These are phyloP conservation scores for Lactifluus piperatus DNA, from an alignment of 768 basidiomycete genomes.

Conservation along the genomic window DNA sequence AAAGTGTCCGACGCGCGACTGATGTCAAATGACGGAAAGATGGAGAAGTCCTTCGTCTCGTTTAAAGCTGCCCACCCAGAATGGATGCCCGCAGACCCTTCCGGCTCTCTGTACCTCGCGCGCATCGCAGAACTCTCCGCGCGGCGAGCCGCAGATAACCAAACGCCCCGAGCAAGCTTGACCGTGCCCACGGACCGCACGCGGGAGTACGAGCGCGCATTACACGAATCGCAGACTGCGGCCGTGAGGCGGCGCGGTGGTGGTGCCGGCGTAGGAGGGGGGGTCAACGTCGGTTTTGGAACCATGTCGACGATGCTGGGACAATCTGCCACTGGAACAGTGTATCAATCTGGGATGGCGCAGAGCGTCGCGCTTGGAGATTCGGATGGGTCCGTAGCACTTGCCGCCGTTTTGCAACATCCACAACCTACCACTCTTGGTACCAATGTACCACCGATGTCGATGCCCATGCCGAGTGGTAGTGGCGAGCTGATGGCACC, in stretches of 20 bases:
- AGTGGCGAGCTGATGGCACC: constrained; percentile 20
- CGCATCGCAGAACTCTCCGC: constrained; percentile 48
- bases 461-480: constrained; percentile 8
- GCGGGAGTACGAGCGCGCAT: constrained; percentile 69
- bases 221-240: constrained; percentile 57
- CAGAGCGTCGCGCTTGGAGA: constrained; percentile 70
- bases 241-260: constrained; percentile 35
- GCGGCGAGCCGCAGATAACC: constrained; percentile 4
- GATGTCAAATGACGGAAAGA: constrained; percentile 89
- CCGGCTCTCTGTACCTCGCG: constrained; percentile 83
- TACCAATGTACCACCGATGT: background rate
- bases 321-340: constrained; percentile 27
- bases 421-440: background rate
- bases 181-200: constrained; percentile 35
- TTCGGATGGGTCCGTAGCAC: constrained; percentile 50
- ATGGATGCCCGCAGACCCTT: constrained; percentile 88
- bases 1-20: constrained; percentile 59
- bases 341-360: constrained; percentile 45
- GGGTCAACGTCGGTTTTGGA: constrained; percentile 29
- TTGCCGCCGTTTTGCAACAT: constrained; percentile 3
- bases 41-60: constrained; percentile 96
- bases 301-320: constrained; percentile 31
- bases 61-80: constrained; percentile 96
- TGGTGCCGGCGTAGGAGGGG: background rate
- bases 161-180: constrained; percentile 2